Evolutionary conservation across 352 stramenopile genomes (phyloP).

Genomic region (Phytophthora quininea): DNA sequence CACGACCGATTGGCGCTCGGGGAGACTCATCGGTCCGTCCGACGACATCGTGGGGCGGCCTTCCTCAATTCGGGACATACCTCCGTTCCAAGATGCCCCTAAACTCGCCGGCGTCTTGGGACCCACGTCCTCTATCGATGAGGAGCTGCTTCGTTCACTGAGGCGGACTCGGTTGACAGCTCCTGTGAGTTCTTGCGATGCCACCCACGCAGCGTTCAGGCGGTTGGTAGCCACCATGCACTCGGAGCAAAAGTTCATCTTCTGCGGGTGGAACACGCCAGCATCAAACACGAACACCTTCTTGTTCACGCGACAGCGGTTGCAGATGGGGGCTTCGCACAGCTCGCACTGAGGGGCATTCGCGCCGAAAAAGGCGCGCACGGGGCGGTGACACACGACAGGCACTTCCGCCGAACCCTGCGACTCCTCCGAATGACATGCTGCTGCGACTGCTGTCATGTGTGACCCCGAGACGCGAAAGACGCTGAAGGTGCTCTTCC

Average conservation of each 20-base stretch:
- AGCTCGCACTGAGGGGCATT: slow-evolving; percentile 41
- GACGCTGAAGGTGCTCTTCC: slow-evolving; percentile 29
- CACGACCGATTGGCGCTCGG: slow-evolving; percentile 26
- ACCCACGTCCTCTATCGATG: slow-evolving; percentile 13
- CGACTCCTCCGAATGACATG: slow-evolving; percentile 13
- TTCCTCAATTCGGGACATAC: slow-evolving; percentile 42
- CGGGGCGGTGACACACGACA: slow-evolving; percentile 32
- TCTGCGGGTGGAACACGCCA: slow-evolving; percentile 59
- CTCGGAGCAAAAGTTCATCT: slow-evolving; percentile 73
- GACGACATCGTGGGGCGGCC: slow-evolving; percentile 45
- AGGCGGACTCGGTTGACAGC: slow-evolving; percentile 19
- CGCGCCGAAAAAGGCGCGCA: slow-evolving; percentile 30
- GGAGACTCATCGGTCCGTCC: slow-evolving; percentile 25
- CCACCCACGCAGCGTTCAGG: slow-evolving; percentile 59
- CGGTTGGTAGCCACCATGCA: slow-evolving; percentile 50
- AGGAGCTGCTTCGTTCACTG: slow-evolving; percentile 27
- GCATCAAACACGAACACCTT: slow-evolving; percentile 51
- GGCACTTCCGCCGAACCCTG: slow-evolving; percentile 1
- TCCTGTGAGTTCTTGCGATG: slow-evolving; percentile 51
- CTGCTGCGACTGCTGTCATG: slow-evolving; percentile 33
- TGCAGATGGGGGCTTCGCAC: slow-evolving; percentile 43
- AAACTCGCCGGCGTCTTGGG: slow-evolving; percentile 20
- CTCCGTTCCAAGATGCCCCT: slow-evolving; percentile 19
- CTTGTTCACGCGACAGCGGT: slow-evolving; percentile 52
- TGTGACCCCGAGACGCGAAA: slow-evolving; percentile 26